phyloP scores from a whole-genome alignment of 148 eudicot genomes.

The Dysphania ambrosioides region DNA sequence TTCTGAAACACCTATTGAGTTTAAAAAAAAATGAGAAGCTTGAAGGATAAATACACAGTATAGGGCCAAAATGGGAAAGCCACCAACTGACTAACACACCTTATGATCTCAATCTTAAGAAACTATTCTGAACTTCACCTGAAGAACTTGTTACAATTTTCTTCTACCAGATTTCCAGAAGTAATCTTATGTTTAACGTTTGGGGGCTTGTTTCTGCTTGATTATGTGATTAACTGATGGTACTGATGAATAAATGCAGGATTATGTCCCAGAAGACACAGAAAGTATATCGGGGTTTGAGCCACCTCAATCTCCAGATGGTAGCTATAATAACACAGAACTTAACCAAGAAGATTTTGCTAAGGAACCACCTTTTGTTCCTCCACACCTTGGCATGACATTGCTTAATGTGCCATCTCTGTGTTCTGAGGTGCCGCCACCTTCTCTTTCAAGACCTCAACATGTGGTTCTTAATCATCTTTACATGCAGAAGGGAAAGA shows the following conservation, averaged over 20 bases:
- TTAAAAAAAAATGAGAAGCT: background rate
- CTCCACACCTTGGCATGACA: conserved; percentile 69
- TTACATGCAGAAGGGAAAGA: conserved; percentile 76
- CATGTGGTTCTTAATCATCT: conserved; percentile 83
- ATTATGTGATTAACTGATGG: background rate
- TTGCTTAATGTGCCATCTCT: conserved; percentile 58
- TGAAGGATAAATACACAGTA: background rate
- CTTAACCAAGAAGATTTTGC: conserved; percentile 58
- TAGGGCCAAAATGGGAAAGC: background rate
- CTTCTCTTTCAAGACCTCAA: conserved; percentile 63
- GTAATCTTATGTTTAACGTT: background rate
- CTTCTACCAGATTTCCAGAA: background rate
- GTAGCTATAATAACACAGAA: conserved; percentile 53
- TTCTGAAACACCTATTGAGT: background rate
- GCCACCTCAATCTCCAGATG: conserved; percentile 66
- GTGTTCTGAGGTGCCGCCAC: conserved; percentile 50
- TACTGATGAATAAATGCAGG: conserved; percentile 38
- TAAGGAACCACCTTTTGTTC: conserved; percentile 73
- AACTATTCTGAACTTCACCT: background rate
- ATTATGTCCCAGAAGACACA: conserved; percentile 71
- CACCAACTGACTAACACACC: background rate
- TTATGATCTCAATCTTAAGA: background rate
- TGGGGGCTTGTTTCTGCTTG: background rate
- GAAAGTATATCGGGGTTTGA: conserved; percentile 72
- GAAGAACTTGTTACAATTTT: background rate